phyloP scores from a whole-genome alignment of 805 yeast genomes.

The Barnettozyma wickerhamii region DNA sequence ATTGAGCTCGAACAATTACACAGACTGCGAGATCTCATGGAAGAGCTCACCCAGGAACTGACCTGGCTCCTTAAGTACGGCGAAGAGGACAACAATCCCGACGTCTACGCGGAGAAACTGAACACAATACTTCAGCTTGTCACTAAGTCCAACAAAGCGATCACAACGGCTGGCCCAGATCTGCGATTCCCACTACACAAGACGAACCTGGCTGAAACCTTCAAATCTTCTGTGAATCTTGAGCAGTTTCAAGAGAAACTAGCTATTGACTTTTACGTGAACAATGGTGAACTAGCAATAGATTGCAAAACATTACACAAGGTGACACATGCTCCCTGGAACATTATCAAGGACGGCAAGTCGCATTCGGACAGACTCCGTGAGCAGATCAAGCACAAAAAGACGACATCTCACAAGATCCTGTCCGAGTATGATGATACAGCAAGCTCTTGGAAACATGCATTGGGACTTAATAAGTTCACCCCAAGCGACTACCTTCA shows the following conservation, averaged over 20 bases:
- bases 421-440: conserved; percentile 32
- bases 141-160: conserved; percentile 29
- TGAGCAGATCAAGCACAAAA: conserved; percentile 46
- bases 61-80: conserved; percentile 33
- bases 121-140: conserved; percentile 23
- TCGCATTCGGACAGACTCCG: conserved; percentile 57
- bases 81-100: conserved; percentile 8
- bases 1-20: conserved; percentile 40
- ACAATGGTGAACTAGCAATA: conserved; percentile 58
- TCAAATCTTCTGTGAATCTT: conserved; percentile 29
- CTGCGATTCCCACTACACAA: conserved; percentile 57
- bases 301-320: conserved; percentile 50
- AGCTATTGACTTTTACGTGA: conserved; percentile 53
- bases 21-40: conserved; percentile 31
- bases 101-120: conserved; percentile 11
- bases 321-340: conserved; percentile 61
- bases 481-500: conserved; percentile 51
- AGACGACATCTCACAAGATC: conserved; percentile 34
- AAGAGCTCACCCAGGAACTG: conserved; percentile 16
- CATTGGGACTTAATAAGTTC: conserved; percentile 29
- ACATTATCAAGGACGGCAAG: conserved; percentile 35
- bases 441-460: conserved; percentile 29
- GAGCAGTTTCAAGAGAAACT: conserved; percentile 33
- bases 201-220: conserved; percentile 33
- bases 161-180: conserved; percentile 49